phyloP scores from a whole-genome alignment of 768 basidiomycete species.

The Tephrocybe rancida region DNA sequence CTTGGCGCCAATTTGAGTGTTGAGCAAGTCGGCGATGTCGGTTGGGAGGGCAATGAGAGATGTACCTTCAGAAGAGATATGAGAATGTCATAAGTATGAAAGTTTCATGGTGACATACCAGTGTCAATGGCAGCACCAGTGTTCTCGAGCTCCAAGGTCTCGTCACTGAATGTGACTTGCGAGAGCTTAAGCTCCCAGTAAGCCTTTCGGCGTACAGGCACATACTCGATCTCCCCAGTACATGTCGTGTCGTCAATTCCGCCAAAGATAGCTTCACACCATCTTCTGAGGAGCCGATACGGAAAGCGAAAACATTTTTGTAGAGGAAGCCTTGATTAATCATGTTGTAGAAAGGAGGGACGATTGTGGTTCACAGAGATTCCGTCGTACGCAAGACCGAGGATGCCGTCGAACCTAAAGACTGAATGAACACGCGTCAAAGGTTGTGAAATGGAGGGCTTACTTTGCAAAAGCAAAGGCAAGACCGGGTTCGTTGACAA shows the following conservation, averaged over 20 bases:
- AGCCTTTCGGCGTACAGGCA: constrained; percentile 91
- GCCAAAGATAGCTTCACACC: constrained; percentile 91
- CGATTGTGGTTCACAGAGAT: constrained; percentile 93
- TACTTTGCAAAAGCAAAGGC: constrained; percentile 96
- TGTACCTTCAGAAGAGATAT: constrained; percentile 81
- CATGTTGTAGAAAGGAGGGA: constrained; percentile 95
- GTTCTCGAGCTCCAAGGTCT: constrained; percentile 86
- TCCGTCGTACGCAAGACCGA: constrained; percentile 93
- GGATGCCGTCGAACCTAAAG: constrained; percentile 88
- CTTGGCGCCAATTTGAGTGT: constrained; percentile 91
- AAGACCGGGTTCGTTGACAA: constrained; percentile 93
- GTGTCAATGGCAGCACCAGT: constrained; percentile 95
- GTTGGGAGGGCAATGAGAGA: constrained; percentile 92
- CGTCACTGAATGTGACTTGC: constrained; percentile 83
- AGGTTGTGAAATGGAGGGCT: constrained; percentile 26
- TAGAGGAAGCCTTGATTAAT: constrained; percentile 81
- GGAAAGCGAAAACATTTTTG: constrained; percentile 91
- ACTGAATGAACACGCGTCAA: not conserved
- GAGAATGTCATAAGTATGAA: not conserved
- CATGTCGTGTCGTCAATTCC: constrained; percentile 82
- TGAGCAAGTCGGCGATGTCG: constrained; percentile 97
- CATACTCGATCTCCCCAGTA: constrained; percentile 80
- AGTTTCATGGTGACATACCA: constrained; percentile 39
- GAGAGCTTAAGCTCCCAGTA: constrained; percentile 99
- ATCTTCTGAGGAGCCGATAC: constrained; percentile 79